Base-by-base conservation (phyloP, 441 rosid genomes). In the Bocquillonia castaneifolia region DNA sequence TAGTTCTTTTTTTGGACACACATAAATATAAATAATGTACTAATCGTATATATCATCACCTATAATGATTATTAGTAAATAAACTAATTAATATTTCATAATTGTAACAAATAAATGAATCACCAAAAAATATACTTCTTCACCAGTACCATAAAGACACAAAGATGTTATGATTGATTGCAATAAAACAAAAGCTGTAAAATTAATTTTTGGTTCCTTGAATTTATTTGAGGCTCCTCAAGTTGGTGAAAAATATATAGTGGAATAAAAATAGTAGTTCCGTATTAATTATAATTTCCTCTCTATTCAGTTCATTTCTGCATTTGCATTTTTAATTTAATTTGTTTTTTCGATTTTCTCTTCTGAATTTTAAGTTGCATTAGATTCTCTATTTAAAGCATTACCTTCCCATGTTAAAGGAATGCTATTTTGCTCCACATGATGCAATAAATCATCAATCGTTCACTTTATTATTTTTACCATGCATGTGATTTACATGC, bases 191-290 rank as follows among this genome's bases (percentile, higher is more conserved):
- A 13, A 32, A 12, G 12, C 26, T 55, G 54, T 40, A 55, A 44
- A 37, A 10, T 66, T 53, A 53, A 53, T 66, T 23, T 36, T 26
- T 61, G 13, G 37, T 15, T n/a, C 50, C 59, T 20, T 15, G 15
- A 36, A 65, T 36, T 65, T 53, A 53, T 55, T 53, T 26, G n/a
- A n/a, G 20, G 37, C 18, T 52, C 13, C 51, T 22, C 51, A 53
- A 39, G 52, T 53, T 42, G 53, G 69, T 60, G 53, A 61, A 66
- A 37, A 23, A 9, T 6, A 6, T 37, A 32, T 20, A 20, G 18
- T 4, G 12, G 40, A 47, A 8, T 10, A 47, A 47, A 64, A 32
- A 5, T 31, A 64, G 59, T 53, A 36, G 48, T 26, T 63, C 54
- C 17, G n/a, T 39, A 61, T 25, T 61, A 26, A 42, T 42, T 60